phyloP scores from a whole-genome alignment of 2,329 filamentous ascomycete genomes.

The Annulohypoxylon truncatum region DNA sequence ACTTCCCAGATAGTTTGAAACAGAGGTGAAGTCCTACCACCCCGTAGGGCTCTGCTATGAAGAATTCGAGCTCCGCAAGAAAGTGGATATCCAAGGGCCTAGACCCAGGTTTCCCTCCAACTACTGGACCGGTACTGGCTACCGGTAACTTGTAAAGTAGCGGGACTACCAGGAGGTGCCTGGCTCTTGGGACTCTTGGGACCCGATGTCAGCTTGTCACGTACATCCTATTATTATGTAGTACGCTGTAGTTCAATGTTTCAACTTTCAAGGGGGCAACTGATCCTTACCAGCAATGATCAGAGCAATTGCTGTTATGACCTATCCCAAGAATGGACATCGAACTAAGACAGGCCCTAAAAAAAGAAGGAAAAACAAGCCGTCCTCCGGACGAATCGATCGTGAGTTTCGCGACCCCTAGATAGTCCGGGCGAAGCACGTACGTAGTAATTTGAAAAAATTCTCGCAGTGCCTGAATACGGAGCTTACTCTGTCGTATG shows the following conservation, averaged over 20 bases:
- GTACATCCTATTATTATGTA: slow-evolving; percentile 39
- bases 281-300: slow-evolving; percentile 31
- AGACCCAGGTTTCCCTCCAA: slow-evolving; percentile 27
- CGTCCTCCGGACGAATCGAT: slow-evolving; percentile 18
- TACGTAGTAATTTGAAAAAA: slow-evolving; percentile 31
- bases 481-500: slow-evolving; percentile 34
- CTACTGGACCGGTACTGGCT: neutral
- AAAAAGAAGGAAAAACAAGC: neutral
- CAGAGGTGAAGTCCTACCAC: slow-evolving; percentile 19
- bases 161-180: slow-evolving; percentile 28
- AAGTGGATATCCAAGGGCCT: slow-evolving; percentile 35
- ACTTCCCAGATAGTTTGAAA: slow-evolving; percentile 28
- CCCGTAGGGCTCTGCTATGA: slow-evolving; percentile 33
- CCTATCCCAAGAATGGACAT: slow-evolving; percentile 18
- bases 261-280: slow-evolving; percentile 26
- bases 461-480: slow-evolving; percentile 24
- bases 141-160: slow-evolving; percentile 33
- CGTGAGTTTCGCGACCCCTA: slow-evolving; percentile 17
- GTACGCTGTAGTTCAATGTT: slow-evolving; percentile 26
- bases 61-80: slow-evolving; percentile 30
- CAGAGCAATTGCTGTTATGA: slow-evolving; percentile 24
- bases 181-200: slow-evolving; percentile 35
- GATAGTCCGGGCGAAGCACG: slow-evolving; percentile 20
- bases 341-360: slow-evolving; percentile 7
- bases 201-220: slow-evolving; percentile 33